Conservation (phyloP, 2,329 filamentous ascomycete genomes). For the Penicillium freii region DNA sequence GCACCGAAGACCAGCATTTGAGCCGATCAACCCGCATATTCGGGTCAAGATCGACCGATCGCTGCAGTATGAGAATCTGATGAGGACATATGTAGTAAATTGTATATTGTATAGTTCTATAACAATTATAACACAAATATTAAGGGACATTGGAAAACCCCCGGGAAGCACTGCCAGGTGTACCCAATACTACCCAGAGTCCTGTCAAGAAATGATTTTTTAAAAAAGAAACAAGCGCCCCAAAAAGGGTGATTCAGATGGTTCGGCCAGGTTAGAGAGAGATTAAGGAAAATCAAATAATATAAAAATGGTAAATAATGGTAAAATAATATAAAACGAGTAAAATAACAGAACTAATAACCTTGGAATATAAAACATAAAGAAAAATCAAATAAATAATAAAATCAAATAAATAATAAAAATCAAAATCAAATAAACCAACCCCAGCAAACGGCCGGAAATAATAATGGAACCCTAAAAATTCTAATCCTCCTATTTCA, state of each 20-base stretch:
- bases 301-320: not conserved
- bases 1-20: slow-evolving; percentile 23
- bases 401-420: slow-evolving; percentile 6
- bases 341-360: not conserved
- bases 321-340: not conserved
- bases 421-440: slow-evolving; percentile 9
- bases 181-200: not conserved
- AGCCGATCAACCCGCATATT: slow-evolving; percentile 24
- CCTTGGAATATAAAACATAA: slow-evolving; percentile 5
- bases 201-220: not conserved
- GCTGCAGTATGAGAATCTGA: slow-evolving; percentile 5
- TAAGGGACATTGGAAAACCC: not conserved
- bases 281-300: slow-evolving; percentile 5
- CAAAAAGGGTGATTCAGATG: not conserved
- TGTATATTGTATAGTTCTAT: not conserved
- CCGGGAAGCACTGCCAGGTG: not conserved
- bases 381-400: slow-evolving; percentile 1
- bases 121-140: not conserved
- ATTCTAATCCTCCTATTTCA: slow-evolving; percentile 20
- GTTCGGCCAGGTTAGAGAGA: slow-evolving; percentile 1
- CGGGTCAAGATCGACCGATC: slow-evolving; percentile 22
- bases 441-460: slow-evolving; percentile 22
- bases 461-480: slow-evolving; percentile 25
- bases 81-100: not conserved
- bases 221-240: not conserved